Evolutionary conservation across 1,284 basidiomycete genomes (phyloP), one percentile per base, ranked within the genome.

Genomic region (Melampsora americana): DNA sequence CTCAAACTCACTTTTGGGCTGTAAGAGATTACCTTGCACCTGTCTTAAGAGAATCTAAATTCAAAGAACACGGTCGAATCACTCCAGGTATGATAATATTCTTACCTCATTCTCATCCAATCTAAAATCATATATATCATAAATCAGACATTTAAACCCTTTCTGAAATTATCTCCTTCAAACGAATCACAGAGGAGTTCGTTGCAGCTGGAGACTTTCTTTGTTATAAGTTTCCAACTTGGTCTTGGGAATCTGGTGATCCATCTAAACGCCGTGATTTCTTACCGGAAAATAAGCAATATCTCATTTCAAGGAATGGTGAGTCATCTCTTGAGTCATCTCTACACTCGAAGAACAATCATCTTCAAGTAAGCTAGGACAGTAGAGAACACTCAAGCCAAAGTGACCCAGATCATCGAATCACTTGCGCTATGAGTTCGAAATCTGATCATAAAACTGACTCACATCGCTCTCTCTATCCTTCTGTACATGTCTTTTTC

Each of bases 61-160:
- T 99, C 87, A 98, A 96, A 84, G 95, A 99, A 84, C 93, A 97
- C 82, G 95, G 95, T 14, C 87, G 95, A 73, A 95, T 96, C 81
- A 97, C 92, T 20, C 95, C 94, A 78, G 94, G 93, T 95, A 78
- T 68, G 89, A 83, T n/a, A 16, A 26, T 30, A 60, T 69, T 26
- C 81, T 82, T 72, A 82, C 81, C 79, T 73, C 70, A 59, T 26
- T 42, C 12, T 75, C 59, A 1, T 53, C 46, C 39, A 46, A 64
- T 32, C 28, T 46, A 14, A 56, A 76, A 79, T 67, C 11, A 67
- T 42, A 71, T 48, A 11, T 18, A 53, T 20, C 50, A 5, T 4
- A 53, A 53, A 18, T 53, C 23, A 20, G 50, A 20, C 12, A 53
- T 53, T 5, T 53, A 53, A 53, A 4, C 74, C n/a, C 66, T 28